A percentile compares a stretch with the other conserved stretches of the same genome.
Evolutionary conservation across 2,329 filamentous ascomycete species (phyloP).

Genomic region (Helminthosporium solani): DNA sequence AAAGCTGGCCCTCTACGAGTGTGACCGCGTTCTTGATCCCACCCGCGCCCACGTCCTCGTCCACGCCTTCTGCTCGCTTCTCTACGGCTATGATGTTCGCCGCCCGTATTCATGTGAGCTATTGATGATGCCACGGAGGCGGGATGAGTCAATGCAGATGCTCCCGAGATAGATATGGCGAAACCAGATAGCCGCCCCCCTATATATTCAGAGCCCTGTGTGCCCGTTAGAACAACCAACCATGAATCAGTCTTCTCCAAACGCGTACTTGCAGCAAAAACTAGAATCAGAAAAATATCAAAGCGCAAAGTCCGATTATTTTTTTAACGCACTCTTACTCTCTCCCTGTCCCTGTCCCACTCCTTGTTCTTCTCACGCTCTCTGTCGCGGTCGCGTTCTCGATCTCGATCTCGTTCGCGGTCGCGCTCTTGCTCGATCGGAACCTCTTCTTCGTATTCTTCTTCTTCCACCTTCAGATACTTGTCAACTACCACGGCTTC

Average conservation of each 20-base stretch:
- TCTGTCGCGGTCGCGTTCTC: neutral
- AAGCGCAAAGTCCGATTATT: slow-evolving; percentile 1
- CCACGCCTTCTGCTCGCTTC: neutral
- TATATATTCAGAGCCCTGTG: no score
- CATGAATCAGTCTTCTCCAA: no score
- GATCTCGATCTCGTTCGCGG: slow-evolving; percentile 6
- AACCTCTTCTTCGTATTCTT: slow-evolving; percentile 75
- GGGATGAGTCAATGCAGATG: no score
- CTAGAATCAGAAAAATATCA: neutral
- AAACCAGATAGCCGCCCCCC: no score
- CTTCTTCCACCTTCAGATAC: slow-evolving; percentile 72
- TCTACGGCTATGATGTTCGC: neutral
- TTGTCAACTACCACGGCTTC: slow-evolving; percentile 69
- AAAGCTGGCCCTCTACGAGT: neutral
- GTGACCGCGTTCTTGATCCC: neutral
- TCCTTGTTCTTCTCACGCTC: slow-evolving; percentile 18
- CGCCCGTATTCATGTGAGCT: neutral
- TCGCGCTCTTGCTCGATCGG: slow-evolving; percentile 24
- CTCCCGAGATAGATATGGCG: no score
- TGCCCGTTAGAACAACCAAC: no score
- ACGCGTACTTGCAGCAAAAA: no score
- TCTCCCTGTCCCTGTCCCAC: slow-evolving; percentile 13
- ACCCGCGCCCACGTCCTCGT: neutral
- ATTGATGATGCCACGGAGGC: no score
- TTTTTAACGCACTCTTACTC: slow-evolving; percentile 30